A percentile compares a stretch with the other conserved stretches of the same genome.
phyloP scores from a whole-genome alignment of 2,329 filamentous ascomycete species.

The Hymenoscyphus albidus region DNA sequence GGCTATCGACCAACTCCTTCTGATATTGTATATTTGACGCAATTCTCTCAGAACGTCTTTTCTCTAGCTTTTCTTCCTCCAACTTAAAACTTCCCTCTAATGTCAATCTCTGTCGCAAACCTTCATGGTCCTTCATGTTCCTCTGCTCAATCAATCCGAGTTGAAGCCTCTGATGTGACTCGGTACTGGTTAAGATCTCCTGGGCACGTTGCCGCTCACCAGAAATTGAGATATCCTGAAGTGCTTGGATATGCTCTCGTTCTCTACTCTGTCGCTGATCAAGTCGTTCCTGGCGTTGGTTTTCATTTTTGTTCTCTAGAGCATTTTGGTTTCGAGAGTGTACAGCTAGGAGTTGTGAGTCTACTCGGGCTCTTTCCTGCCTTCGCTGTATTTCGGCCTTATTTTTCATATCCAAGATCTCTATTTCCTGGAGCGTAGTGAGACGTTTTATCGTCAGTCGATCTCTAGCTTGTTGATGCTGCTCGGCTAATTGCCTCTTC shows the following conservation, averaged over 20 bases:
- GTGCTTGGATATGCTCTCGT: constrained; percentile 8
- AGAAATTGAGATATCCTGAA: constrained; percentile 9
- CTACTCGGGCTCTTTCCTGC: no score
- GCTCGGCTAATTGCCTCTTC: constrained; percentile 14
- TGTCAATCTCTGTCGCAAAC: constrained; percentile 1
- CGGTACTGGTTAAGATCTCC: constrained; percentile 11
- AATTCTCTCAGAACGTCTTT: no score
- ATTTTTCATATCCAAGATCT: constrained; percentile 10
- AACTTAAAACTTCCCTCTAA: not conserved
- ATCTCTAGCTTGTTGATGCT: constrained; percentile 13
- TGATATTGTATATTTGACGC: no score
- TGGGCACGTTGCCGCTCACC: constrained; percentile 8
- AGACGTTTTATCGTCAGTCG: constrained; percentile 15
- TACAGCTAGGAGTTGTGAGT: not conserved
- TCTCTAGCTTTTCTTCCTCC: no score
- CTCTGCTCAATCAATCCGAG: constrained; percentile 16
- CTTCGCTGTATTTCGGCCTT: no score
- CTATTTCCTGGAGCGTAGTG: constrained; percentile 10
- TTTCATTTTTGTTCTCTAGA: constrained; percentile 10
- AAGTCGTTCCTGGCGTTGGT: constrained; percentile 1
- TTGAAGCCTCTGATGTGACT: constrained; percentile 12
- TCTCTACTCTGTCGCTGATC: constrained; percentile 7
- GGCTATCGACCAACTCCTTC: no score
- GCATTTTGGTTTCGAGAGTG: constrained; percentile 10
- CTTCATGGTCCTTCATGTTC: constrained; percentile 17